Evolutionary conservation across 306 rosid genomes (phyloP).

Genomic region (Dryas octopetala): DNA sequence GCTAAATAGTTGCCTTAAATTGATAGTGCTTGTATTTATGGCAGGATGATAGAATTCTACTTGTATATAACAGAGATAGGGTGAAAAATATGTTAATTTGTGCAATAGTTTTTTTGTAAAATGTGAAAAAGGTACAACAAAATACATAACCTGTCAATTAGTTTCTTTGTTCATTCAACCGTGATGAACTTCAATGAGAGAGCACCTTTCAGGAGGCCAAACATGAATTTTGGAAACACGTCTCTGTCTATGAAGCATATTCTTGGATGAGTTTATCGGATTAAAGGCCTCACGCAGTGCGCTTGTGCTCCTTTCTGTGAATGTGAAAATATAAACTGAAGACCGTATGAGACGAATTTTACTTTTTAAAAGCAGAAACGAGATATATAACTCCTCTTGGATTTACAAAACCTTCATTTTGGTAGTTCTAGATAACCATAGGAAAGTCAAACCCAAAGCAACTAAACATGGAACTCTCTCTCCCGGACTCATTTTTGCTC

Average conservation of each 20-base stretch:
- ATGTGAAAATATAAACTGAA: too few relatives aligned
- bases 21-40: slow-evolving; percentile 35
- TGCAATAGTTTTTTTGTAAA: not conserved
- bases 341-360: too few relatives aligned
- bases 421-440: too few relatives aligned
- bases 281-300: too few relatives aligned
- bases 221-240: not conserved
- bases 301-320: too few relatives aligned
- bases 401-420: not conserved
- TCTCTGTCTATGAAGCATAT: not conserved
- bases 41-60: slow-evolving; percentile 33
- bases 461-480: too few relatives aligned
- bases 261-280: not conserved
- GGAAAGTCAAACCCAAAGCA: too few relatives aligned
- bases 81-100: slow-evolving; percentile 12
- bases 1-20: slow-evolving; percentile 7
- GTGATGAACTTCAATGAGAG: not conserved
- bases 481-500: too few relatives aligned
- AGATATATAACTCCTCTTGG: not conserved
- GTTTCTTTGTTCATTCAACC: slow-evolving; percentile 19
- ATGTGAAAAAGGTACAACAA: not conserved
- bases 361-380: too few relatives aligned
- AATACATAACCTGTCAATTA: slow-evolving; percentile 10
- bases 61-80: slow-evolving; percentile 52
- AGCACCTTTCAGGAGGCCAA: not conserved